A percentile compares a stretch with the other conserved stretches of the same genome.
Conservation (phyloP, 2,329 filamentous ascomycete species). For the Fusarium compactum region DNA sequence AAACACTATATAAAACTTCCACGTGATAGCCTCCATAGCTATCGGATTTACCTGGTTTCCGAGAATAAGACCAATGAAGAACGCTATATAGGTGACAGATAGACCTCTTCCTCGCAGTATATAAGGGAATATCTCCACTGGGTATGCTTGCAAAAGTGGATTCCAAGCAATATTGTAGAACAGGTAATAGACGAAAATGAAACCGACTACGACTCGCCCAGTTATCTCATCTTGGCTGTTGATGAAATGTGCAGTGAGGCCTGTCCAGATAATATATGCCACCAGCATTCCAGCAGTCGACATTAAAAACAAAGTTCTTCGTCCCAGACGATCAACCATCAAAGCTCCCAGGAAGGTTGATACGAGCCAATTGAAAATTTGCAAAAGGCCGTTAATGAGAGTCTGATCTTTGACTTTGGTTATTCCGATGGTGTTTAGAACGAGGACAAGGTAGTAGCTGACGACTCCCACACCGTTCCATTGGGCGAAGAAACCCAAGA, state of each 20-base stretch:
- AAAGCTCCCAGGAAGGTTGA: slow-evolving; percentile 20
- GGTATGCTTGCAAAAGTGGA: slow-evolving; percentile 10
- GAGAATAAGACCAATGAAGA: neutral
- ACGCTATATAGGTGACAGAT: neutral
- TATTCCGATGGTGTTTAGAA: slow-evolving; percentile 21
- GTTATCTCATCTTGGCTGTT: slow-evolving; percentile 5
- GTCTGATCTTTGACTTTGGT: slow-evolving; percentile 19
- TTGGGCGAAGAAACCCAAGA: slow-evolving; percentile 33
- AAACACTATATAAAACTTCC: slow-evolving; percentile 36
- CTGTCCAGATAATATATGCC: slow-evolving; percentile 23
- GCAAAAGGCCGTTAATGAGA: slow-evolving; percentile 21
- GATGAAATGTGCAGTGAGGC: slow-evolving; percentile 14
- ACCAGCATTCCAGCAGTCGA: slow-evolving; percentile 24
- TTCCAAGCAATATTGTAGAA: slow-evolving; percentile 37
- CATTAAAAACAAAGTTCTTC: slow-evolving; percentile 17
- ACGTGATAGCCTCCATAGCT: slow-evolving; percentile 23
- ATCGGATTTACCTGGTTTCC: slow-evolving; percentile 27
- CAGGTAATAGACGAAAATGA: slow-evolving; percentile 30
- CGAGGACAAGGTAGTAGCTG: slow-evolving; percentile 29
- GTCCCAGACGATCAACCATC: slow-evolving; percentile 21
- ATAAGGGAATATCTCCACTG: slow-evolving; percentile 33
- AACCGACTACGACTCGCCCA: slow-evolving; percentile 18
- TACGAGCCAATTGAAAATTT: slow-evolving; percentile 21
- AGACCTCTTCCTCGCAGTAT: slow-evolving; percentile 26
- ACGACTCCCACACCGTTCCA: slow-evolving; percentile 34